Evolutionary conservation across 164 flowering plant species (phyloP), one percentile per base, ranked within the genome.

Genomic region (Sedum album): DNA sequence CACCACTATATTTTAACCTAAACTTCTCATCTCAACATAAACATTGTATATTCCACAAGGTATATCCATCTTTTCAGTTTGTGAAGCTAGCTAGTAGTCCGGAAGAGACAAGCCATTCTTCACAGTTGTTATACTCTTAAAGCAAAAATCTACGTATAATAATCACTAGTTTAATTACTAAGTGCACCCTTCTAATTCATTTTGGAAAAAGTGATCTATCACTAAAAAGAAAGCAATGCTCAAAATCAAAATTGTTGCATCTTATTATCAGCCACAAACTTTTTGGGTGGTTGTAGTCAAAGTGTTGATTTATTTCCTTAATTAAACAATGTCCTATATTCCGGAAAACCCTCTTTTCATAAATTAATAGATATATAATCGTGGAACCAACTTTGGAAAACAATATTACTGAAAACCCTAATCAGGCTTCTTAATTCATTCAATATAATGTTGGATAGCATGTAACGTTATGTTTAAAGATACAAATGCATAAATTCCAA

Each of bases 101-200:
- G 21, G 26, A 26, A 51, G 28, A 51, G 26, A 55, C 31, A 31
- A 55, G 61, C 31, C 61, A 28, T 55, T 26, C 31, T 53, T 7
- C 46, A 5, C 25, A 51, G 57, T 51, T 21, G 31, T 55, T 31
- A 55, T 41, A 41, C 11, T 55, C 61, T 55, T 55, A 55, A 55
- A 55, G 18, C 31, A 26, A 28, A n/a, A 55, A 55, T 55, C 2
- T 10, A 3, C 7, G 7, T 35, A n/a, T 35, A 35, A 55, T 55
- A 25, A 55, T 13, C 15, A 21, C 4, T n/a, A 48, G 53, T 48
- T 48, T 48, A 41, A 41, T 41, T 8, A 48, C 53, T 18, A 23
- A 51, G 57, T n/a, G 57, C 57, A 51, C 57, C 57, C 8, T 26
- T 26, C 57, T 51, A n/a, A n/a, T n/a, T 51, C 57, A 51, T 21